Evolutionary conservation across 352 stramenopile genomes (phyloP).

Genomic region (Plasmopara muralis): DNA sequence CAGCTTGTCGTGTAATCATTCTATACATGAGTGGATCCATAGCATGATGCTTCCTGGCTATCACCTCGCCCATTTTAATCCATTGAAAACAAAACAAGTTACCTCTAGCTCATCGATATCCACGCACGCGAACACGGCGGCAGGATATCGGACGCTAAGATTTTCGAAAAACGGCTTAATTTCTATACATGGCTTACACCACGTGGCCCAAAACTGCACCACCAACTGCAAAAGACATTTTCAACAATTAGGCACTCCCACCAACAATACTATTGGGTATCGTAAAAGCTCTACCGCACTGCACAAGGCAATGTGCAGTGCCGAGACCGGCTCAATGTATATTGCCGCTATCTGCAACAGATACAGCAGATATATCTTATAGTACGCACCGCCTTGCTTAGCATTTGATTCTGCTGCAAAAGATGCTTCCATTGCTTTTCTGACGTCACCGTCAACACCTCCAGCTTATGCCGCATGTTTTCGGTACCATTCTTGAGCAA

Average conservation of each 20-base stretch:
- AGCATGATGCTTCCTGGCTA: too few species aligned
- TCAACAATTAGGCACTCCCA: background rate
- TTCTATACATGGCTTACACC: constrained; percentile 74
- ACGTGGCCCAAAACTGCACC: constrained; percentile 81
- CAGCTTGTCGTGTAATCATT: background rate
- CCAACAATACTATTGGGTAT: background rate
- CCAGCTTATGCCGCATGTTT: constrained; percentile 30
- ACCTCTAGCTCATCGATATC: constrained; percentile 73
- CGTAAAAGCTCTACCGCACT: background rate
- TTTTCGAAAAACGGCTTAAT: constrained; percentile 75
- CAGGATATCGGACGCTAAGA: constrained; percentile 47
- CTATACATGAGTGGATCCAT: background rate
- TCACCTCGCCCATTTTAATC: background rate
- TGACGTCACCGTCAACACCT: constrained; percentile 37
- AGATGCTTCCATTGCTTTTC: constrained; percentile 53
- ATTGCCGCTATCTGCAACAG: too few species aligned
- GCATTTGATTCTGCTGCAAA: constrained; percentile 35
- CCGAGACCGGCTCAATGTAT: too few species aligned
- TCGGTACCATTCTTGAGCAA: background rate
- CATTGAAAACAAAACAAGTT: constrained; percentile 1
- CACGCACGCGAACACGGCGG: constrained; percentile 60
- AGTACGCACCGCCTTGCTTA: constrained; percentile 37
- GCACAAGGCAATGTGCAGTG: too few species aligned
- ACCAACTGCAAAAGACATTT: constrained; percentile 39
- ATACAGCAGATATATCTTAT: background rate